A percentile compares a stretch with the other conserved stretches of the same genome.
Evolutionary conservation across 805 yeast genomes (phyloP).

Genomic region (Ogataea methylovora): DNA sequence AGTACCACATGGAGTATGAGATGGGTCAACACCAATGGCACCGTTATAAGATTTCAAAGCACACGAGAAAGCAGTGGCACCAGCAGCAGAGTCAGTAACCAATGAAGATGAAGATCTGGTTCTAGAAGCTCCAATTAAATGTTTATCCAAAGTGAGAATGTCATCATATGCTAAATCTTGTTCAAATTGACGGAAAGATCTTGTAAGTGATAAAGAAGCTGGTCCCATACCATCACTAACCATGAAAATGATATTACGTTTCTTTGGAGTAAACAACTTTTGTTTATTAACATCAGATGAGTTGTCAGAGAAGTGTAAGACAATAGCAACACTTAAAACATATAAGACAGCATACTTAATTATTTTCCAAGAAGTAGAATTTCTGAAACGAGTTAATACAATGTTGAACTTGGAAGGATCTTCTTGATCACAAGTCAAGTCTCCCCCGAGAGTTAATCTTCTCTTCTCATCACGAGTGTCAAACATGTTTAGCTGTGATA

Average conservation of each 20-base stretch:
- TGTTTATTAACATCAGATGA: too few relatives aligned
- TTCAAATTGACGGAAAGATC: slow-evolving; percentile 63
- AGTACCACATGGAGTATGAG: slow-evolving; percentile 75
- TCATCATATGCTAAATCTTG: slow-evolving; percentile 49
- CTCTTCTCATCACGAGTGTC: too few relatives aligned
- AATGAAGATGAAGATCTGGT: slow-evolving; percentile 72
- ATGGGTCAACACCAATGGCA: slow-evolving; percentile 79
- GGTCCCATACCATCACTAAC: slow-evolving; percentile 98
- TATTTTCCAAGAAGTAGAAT: too few relatives aligned
- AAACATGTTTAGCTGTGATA: too few relatives aligned
- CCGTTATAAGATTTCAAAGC: slow-evolving; percentile 81
- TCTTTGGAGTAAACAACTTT: too few relatives aligned
- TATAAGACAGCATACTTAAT: too few relatives aligned
- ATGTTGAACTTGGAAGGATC: too few relatives aligned
- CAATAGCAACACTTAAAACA: too few relatives aligned
- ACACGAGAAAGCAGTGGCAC: slow-evolving; percentile 91
- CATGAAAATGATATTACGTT: slow-evolving; percentile 77
- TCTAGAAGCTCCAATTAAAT: slow-evolving; percentile 75
- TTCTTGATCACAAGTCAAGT: too few relatives aligned
- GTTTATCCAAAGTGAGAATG: slow-evolving; percentile 53
- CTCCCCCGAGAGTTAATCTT: too few relatives aligned
- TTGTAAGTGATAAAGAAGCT: slow-evolving; percentile 70
- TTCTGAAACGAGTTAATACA: too few relatives aligned
- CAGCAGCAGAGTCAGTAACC: slow-evolving; percentile 94
- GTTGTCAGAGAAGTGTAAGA: too few relatives aligned